Evolutionary conservation across 108 stramenopile species (phyloP).

Genomic region (Nitzschia sp.): DNA sequence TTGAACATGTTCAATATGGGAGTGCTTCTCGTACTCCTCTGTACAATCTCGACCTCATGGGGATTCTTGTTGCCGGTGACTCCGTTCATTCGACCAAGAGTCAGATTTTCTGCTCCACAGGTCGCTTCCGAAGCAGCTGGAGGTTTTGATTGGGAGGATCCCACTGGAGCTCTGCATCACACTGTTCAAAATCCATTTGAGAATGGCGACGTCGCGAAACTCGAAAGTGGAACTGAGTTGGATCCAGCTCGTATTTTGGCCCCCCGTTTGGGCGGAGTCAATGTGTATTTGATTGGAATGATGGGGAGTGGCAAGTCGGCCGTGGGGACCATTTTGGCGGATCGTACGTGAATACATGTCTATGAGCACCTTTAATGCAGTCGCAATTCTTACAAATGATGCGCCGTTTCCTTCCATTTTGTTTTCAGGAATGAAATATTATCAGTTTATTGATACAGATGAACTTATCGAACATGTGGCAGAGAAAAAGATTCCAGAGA

Average conservation of each 20-base stretch:
- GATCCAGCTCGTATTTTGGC: slow-evolving; percentile 75
- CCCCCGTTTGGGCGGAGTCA: slow-evolving; percentile 77
- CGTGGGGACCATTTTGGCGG: slow-evolving; percentile 73
- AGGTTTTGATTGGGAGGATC: slow-evolving; percentile 88
- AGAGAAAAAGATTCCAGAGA: slow-evolving; percentile 66
- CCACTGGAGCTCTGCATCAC: slow-evolving; percentile 65
- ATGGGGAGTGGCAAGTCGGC: slow-evolving; percentile 93
- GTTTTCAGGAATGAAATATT: slow-evolving; percentile 73
- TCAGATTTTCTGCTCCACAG: not conserved
- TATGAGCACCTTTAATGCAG: too few relatives aligned
- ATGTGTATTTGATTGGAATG: slow-evolving; percentile 93
- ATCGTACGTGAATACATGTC: slow-evolving; percentile 44
- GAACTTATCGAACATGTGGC: slow-evolving; percentile 77
- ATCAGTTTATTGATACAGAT: slow-evolving; percentile 94
- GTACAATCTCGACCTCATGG: too few relatives aligned
- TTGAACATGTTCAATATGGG: too few relatives aligned
- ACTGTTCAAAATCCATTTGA: slow-evolving; percentile 86
- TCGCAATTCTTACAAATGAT: too few relatives aligned
- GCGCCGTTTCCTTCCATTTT: not conserved
- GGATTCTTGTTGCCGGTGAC: not conserved
- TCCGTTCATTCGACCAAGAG: not conserved
- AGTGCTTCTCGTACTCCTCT: too few relatives aligned
- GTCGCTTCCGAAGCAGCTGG: slow-evolving; percentile 45
- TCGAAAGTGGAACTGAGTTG: slow-evolving; percentile 50
- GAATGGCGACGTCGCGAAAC: slow-evolving; percentile 50